These are phyloP conservation scores for Sabuloglossum arenarium DNA, from an alignment of 495 filamentous ascomycete species.

Conservation along the genomic window DNA sequence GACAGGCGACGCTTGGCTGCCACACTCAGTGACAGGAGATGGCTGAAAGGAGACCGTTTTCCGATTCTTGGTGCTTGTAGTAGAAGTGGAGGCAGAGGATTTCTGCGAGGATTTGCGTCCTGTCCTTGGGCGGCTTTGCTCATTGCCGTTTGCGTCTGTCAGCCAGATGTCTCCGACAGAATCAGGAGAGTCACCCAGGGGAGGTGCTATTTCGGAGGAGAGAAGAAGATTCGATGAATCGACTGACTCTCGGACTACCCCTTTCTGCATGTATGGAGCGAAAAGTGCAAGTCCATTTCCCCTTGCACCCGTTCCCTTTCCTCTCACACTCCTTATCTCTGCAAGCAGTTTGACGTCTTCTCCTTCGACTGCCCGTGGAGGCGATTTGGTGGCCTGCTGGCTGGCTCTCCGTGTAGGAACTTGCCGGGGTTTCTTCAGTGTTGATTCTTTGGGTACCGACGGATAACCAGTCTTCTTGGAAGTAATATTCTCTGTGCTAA, in stretches of 20 bases:
- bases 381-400: background rate
- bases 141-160: background rate
- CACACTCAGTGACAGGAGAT: background rate
- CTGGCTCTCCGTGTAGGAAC: background rate
- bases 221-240: background rate
- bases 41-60: background rate
- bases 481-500: background rate
- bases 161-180: background rate
- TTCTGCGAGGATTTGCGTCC: background rate
- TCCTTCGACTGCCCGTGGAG: background rate
- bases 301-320: background rate
- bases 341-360: background rate
- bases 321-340: background rate
- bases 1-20: background rate
- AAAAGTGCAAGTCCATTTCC: background rate
- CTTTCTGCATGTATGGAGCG: slow-evolving; percentile 3
- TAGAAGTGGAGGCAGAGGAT: background rate
- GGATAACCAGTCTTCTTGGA: background rate
- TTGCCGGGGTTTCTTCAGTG: background rate
- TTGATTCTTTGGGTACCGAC: background rate
- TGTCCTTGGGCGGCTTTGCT: background rate
- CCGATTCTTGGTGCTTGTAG: background rate
- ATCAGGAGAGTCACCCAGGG: background rate
- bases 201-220: background rate
- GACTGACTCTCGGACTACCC: background rate